Evolutionary conservation across 768 basidiomycete genomes (phyloP).

Genomic region (Galerina sulciceps): DNA sequence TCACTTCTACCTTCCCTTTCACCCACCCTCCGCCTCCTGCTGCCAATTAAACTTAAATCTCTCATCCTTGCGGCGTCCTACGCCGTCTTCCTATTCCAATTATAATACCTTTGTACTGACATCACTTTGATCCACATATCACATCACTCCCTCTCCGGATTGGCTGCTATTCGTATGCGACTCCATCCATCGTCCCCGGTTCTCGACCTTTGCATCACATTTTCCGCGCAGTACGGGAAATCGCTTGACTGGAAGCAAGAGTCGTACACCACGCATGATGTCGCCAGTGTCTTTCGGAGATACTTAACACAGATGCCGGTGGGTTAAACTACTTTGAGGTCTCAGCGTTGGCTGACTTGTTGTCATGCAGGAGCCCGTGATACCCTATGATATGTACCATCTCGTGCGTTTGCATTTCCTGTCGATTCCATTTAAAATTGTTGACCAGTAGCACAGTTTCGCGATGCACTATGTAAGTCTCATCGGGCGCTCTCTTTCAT

Average conservation of each 20-base stretch:
- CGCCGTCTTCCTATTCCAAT: no score
- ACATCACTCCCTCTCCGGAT: neutral
- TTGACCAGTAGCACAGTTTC: conserved; percentile 55
- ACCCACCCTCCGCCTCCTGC: neutral
- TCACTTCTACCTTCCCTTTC: conserved; percentile 9
- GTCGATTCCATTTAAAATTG: conserved; percentile 1
- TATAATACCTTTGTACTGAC: no score
- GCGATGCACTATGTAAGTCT: conserved; percentile 68
- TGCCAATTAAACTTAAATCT: conserved; percentile 1
- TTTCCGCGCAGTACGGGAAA: conserved; percentile 80
- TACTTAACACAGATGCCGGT: conserved; percentile 98
- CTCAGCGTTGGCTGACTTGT: no score
- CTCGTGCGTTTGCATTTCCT: conserved; percentile 56
- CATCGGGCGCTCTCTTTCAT: neutral
- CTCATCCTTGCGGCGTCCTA: neutral
- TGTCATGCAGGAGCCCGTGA: conserved; percentile 77
- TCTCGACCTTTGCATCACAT: neutral
- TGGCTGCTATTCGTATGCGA: no score
- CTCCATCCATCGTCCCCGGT: no score
- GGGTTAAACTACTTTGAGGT: no score
- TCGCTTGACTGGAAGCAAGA: conserved; percentile 88
- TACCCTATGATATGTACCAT: conserved; percentile 90
- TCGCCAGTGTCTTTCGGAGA: conserved; percentile 93
- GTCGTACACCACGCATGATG: conserved; percentile 92
- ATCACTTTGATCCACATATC: neutral